Evolutionary conservation across 257 asterid species (phyloP).

Genomic region (Scutellaria minor): DNA sequence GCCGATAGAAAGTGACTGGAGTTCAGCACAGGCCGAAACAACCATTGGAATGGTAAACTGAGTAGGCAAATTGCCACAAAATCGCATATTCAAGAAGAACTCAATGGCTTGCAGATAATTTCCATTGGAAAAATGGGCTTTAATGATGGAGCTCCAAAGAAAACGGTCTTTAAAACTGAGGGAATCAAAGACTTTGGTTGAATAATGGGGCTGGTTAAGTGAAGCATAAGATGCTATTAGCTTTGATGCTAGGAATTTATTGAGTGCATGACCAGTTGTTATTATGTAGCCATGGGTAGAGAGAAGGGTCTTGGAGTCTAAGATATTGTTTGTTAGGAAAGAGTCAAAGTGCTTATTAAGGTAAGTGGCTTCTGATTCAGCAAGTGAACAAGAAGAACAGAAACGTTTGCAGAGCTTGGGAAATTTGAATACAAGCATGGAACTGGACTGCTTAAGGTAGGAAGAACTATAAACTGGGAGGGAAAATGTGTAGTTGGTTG

Average conservation of each 20-base stretch:
- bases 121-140: constrained; percentile 71
- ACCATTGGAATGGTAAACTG: constrained; percentile 75
- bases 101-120: constrained; percentile 49
- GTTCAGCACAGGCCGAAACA: constrained; percentile 78
- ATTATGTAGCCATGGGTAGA: constrained; percentile 56
- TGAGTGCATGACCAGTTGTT: constrained; percentile 56
- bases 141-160: constrained; percentile 78
- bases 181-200: constrained; percentile 58
- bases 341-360: constrained; percentile 42
- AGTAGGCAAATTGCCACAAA: constrained; percentile 44
- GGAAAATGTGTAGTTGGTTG: constrained; percentile 3
- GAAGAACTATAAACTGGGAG: constrained; percentile 14
- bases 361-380: constrained; percentile 36
- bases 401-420: constrained; percentile 41
- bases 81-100: constrained; percentile 53
- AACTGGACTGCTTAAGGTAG: constrained; percentile 5
- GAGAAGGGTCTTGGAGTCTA: constrained; percentile 43
- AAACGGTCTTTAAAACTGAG: constrained; percentile 54
- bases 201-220: constrained; percentile 47
- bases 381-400: constrained; percentile 38
- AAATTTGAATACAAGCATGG: constrained; percentile 47
- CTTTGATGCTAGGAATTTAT: constrained; percentile 68
- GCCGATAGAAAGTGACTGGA: constrained; percentile 49
- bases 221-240: constrained; percentile 70
- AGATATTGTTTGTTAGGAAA: constrained; percentile 47